Percentiles rank a stretch among this genome's conserved stretches.
Conservation (phyloP, 2,329 filamentous ascomycete species). For the Bipolaris bicolor region DNA sequence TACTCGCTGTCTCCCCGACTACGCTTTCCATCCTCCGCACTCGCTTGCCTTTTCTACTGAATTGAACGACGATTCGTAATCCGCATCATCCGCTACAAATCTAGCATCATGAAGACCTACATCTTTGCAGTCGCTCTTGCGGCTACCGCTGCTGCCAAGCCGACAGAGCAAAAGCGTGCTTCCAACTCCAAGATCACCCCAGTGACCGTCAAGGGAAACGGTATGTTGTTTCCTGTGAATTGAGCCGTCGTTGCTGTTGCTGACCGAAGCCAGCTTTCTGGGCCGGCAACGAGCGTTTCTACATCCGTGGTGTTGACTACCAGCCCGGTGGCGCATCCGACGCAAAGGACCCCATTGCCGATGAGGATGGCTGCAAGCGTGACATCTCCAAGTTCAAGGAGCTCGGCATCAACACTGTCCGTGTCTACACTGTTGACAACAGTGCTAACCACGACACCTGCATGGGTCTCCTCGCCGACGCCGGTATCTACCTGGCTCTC, state of each 20-base stretch:
- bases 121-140: slow-evolving; percentile 56
- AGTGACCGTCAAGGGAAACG: slow-evolving; percentile 68
- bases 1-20: slow-evolving; percentile 1
- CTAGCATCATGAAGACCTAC: slow-evolving; percentile 59
- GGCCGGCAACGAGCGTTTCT: slow-evolving; percentile 65
- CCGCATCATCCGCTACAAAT: slow-evolving; percentile 16
- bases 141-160: slow-evolving; percentile 54
- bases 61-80: neutral
- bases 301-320: slow-evolving; percentile 69
- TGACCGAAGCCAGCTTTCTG: slow-evolving; percentile 60
- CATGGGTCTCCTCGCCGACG: slow-evolving; percentile 80
- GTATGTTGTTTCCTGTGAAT: slow-evolving; percentile 40
- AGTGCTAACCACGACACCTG: slow-evolving; percentile 79
- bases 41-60: slow-evolving; percentile 4
- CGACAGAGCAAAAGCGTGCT: slow-evolving; percentile 46
- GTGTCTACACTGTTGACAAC: slow-evolving; percentile 94
- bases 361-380: slow-evolving; percentile 72
- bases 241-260: slow-evolving; percentile 3
- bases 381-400: slow-evolving; percentile 83
- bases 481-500: slow-evolving; percentile 89
- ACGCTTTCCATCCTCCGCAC: slow-evolving; percentile 1
- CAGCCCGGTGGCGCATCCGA: slow-evolving; percentile 69
- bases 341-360: slow-evolving; percentile 75
- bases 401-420: slow-evolving; percentile 87
- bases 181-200: slow-evolving; percentile 51